Base-by-base conservation (phyloP, 1,139 yeast species). In the Groenewaldozyma sp. region DNA sequence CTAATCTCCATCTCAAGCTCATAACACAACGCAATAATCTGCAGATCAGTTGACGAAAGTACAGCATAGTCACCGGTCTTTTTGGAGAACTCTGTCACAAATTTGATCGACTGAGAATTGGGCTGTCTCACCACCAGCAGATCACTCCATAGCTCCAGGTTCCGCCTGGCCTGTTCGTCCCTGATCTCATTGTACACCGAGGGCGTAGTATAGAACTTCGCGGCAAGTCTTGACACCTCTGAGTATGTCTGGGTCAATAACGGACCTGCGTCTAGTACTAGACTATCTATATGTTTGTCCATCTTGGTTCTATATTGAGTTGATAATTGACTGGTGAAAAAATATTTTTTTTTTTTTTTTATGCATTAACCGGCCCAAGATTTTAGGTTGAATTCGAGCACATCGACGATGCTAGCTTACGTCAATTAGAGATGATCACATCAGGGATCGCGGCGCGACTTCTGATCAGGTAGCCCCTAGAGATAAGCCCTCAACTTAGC, bases 191-290 rank as follows among this genome's bases (percentile, higher is more conserved):
- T 68, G 54, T 72, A 75, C 17, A 93, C 97, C 1, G 95, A 88
- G 2, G 97, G 97, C 1, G 97, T 86, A 11, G 97, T 88, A 58
- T 71, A 82, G 55, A 82, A 84, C 16, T 63, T 62, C 19, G 70
- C 62, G 0, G 95, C 96, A 55, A 71, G 73, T 46, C 73, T 75
- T 56, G 80, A 80, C 43, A 87, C 68, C 26, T 78, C 74, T 2
- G 86, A 70, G n/a, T 83, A 83, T 4, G 93, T 71, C 55, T 83
- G 93, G 2, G 94, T 82, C 51, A 91, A 81, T 53, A 91, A 67
- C 9, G 98, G 98, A 41, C 95, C 94, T 5, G 97, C 96, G 70
- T 91, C 98, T 49, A 91, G 70, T 13, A 91, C 81, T 43, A 91
- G 65, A 2, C 78, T 42, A 38, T 48, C 37, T n/a, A 54, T 45